These are phyloP conservation scores for Cyberlindnera suaveolens DNA, from an alignment of 805 yeast species.

Conservation along the genomic window DNA sequence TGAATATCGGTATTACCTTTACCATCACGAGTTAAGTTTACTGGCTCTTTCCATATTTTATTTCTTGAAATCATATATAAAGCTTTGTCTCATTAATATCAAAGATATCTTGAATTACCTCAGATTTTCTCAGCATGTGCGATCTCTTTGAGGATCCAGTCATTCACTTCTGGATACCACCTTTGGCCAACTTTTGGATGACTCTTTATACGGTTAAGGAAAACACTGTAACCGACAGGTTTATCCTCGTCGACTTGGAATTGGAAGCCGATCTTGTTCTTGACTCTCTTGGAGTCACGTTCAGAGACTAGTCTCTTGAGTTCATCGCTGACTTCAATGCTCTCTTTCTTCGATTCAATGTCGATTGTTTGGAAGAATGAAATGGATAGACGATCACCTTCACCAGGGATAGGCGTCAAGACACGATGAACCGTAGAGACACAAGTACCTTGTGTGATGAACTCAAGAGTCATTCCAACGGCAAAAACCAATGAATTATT, in stretches of 20 bases:
- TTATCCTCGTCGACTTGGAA: constrained; percentile 22
- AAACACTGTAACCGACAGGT: constrained; percentile 43
- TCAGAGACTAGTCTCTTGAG: constrained; percentile 12
- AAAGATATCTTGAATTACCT: neutral
- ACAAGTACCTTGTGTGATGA: constrained; percentile 41
- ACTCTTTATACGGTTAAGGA: constrained; percentile 40
- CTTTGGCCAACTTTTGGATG: constrained; percentile 43
- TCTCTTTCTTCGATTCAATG: constrained; percentile 20
- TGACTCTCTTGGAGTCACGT: constrained; percentile 14
- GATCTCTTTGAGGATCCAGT: constrained; percentile 25
- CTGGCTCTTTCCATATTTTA: neutral
- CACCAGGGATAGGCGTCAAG: constrained; percentile 21
- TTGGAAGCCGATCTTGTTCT: constrained; percentile 23
- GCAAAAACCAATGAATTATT: constrained; percentile 39
- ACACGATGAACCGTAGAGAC: constrained; percentile 46
- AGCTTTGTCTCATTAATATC: neutral
- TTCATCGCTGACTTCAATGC: constrained; percentile 11
- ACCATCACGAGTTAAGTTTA: constrained; percentile 2
- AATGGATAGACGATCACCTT: constrained; percentile 34
- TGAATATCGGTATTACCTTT: constrained; percentile 2
- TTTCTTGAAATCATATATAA: neutral
- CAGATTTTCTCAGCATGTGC: constrained; percentile 5
- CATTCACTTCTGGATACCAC: constrained; percentile 38
- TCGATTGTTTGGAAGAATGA: constrained; percentile 45
- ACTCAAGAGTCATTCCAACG: constrained; percentile 44